Base-by-base conservation (phyloP, 257 asterid genomes). In the Verbena officinalis region DNA sequence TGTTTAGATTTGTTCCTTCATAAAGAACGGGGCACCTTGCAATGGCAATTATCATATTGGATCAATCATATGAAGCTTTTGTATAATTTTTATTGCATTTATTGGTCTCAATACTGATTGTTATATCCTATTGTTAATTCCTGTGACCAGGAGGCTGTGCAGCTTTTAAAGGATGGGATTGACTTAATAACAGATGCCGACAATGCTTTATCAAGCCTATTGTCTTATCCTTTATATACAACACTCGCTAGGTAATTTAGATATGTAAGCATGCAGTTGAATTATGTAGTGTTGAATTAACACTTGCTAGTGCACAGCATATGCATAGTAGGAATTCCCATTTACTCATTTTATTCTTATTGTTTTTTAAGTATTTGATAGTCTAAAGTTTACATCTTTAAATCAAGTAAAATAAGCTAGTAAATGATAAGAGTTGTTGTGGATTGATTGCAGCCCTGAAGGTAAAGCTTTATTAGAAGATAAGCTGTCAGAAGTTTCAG, bases 121-220 rank as follows among this genome's bases (percentile, higher is more conserved):
- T 68, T 13, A n/a, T 27, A 19, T 73, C 15, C 9, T 38, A n/a
- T 54, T 19, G 15, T 55, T 49, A 70, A 68, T 69, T 62, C 59
- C 53, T 76, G 42, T 75, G 55, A 59, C 36, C 82, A 92, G 98
- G 98, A 92, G 65, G 87, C 98, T 69, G 86, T 83, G 16, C 75
- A 74, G 69, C 84, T 92, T 77, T 84, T 92, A n/a, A 92, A 89
- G 79, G 97, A 92, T 65, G 91, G 91, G 65, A 81, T 89, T n/a
- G 96, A 89, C 68, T 71, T 92, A 87, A 64, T 82, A 70, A 72
- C 85, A 49, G 98, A 92, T 79, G 87, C 98, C 9, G 96, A 92
- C 77, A 75, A 73, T 60, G 88, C 75, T 56, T 90, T 92, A 65
- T 68, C 66, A 31, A 75, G 65, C 75, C 77, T 92, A 69, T 82